A percentile compares a stretch with the other conserved stretches of the same genome.
phyloP scores from a whole-genome alignment of 345 rosid genomes.

The Populus euphratica region DNA sequence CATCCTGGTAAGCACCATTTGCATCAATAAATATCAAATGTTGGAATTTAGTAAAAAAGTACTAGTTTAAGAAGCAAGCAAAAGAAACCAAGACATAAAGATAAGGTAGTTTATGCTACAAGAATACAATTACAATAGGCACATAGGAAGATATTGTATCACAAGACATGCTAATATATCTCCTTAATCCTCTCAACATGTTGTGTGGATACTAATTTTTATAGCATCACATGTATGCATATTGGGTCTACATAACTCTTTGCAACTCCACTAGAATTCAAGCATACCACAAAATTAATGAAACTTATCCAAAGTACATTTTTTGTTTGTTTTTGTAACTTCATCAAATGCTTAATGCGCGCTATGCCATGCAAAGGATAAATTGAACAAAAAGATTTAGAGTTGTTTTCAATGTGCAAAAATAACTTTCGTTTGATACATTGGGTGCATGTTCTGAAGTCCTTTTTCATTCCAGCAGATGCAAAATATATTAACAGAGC shows the following conservation, averaged over 20 bases:
- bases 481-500: neutral
- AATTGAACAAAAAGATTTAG: too few relatives aligned
- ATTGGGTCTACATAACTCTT: neutral
- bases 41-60: neutral
- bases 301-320: neutral
- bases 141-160: neutral
- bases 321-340: neutral
- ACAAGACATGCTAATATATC: neutral
- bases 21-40: constrained; percentile 14
- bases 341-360: neutral
- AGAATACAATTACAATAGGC: constrained; percentile 1
- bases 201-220: neutral
- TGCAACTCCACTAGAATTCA: neutral
- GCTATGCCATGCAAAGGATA: neutral
- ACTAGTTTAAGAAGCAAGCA: neutral
- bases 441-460: neutral
- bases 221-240: neutral
- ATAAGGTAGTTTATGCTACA: neutral
- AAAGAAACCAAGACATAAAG: neutral
- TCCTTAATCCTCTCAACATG: neutral
- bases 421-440: too few relatives aligned
- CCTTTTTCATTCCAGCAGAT: neutral
- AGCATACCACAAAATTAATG: neutral
- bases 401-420: too few relatives aligned
- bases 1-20: constrained; percentile 52